Evolutionary conservation across 1,139 yeast species (phyloP), one percentile per base, ranked within the genome.

Genomic region (Protomyces gravidus): DNA sequence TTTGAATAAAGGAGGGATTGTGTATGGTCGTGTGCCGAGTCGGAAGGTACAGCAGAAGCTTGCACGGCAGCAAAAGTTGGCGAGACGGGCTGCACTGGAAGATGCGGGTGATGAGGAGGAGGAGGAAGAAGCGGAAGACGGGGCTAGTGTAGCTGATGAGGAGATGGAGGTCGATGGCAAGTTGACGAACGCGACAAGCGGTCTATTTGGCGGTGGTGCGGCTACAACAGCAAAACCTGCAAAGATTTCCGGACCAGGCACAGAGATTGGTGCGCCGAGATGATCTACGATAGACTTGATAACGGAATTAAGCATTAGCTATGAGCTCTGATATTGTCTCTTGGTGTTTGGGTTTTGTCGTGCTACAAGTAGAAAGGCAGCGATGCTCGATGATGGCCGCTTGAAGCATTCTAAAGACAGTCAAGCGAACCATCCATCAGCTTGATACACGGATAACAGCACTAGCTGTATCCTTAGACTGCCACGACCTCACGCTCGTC

Each of bases 401-500:
- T 30, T 30, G 36, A 7, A n/a, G n/a, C n/a, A n/a, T n/a, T n/a
- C n/a, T n/a, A n/a, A n/a, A n/a, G n/a, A n/a, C n/a, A n/a, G n/a
- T n/a, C n/a, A 30, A 30, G 36, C 11, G 36, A 30, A 30, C 5
- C 36, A 7, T 15, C 2, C 4, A 13, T 30, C 15, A 30, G 36
- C 36, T 30, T 30, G 36, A 13, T 30, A 15, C 36, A 15, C 36
- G 36, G 11, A 30, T 30, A 5, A 15, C 4, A 1, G 3, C 15
- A 30, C 36, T 13, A 4, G 1, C 9, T 17, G 9, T 9, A 36
- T 19, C 39, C 47, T 53, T 53, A 53, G n/a, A 53, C 51, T 19
- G 58, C 58, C 26, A 53, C 58, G 5, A 53, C 58, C 58, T 53
- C 58, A 19, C 58, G 58, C 51, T 53, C 58, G 27, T 28, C 26